A percentile compares a stretch with the other conserved stretches of the same genome.
These are phyloP conservation scores for Wickerhamiella sergipiensis DNA, from an alignment of 805 yeast genomes.

Conservation along the genomic window DNA sequence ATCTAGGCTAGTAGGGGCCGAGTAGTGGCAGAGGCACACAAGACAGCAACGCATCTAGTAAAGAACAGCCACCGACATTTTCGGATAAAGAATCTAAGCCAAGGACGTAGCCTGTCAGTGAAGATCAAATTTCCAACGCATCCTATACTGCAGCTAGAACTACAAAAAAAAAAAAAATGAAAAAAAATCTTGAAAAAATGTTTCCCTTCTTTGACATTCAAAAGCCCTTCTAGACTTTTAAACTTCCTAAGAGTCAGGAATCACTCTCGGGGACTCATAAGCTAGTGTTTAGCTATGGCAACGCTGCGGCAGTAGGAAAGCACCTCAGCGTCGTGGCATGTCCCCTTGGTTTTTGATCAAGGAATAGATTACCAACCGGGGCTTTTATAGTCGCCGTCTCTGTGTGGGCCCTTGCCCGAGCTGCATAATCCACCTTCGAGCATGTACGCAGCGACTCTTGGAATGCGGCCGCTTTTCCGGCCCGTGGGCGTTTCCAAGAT, in stretches of 20 bases:
- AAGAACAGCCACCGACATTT: no score
- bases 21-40: no score
- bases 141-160: neutral
- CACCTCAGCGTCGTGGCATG: constrained; percentile 26
- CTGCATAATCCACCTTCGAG: neutral
- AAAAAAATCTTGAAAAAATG: constrained; percentile 8
- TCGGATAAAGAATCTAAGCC: no score
- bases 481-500: neutral
- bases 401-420: neutral
- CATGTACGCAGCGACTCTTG: neutral
- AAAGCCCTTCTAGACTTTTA: constrained; percentile 19
- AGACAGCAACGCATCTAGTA: no score
- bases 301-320: constrained; percentile 21
- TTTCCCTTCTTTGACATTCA: constrained; percentile 26
- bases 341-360: constrained; percentile 26
- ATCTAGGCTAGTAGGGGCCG: no score
- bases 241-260: constrained; percentile 27
- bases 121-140: no score
- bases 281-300: constrained; percentile 23
- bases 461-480: neutral
- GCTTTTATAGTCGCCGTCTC: neutral
- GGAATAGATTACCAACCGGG: constrained; percentile 10
- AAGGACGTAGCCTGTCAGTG: no score
- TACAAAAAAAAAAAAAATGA: neutral
- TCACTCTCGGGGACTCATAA: constrained; percentile 22